phyloP scores from a whole-genome alignment of 1,284 basidiomycete species.

The Coniferiporia sulphurascens region DNA sequence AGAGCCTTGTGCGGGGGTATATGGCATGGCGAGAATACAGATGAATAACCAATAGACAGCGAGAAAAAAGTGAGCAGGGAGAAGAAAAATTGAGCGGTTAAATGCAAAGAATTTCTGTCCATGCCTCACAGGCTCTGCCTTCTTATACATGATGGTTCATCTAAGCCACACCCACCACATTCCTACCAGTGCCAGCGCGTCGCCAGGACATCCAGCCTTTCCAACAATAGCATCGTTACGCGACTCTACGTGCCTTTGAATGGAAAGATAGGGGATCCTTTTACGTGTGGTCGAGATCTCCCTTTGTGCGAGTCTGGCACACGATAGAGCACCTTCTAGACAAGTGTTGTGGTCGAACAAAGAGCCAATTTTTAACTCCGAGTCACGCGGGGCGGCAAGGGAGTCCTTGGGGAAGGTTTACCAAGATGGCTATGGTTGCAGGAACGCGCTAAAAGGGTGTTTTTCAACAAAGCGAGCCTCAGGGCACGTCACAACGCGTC shows the following conservation, averaged over 20 bases:
- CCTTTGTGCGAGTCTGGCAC: no score
- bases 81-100: not conserved
- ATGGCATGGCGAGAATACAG: not conserved
- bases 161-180: not conserved
- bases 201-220: not conserved
- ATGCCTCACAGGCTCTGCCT: not conserved
- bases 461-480: not conserved
- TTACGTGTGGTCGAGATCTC: not conserved
- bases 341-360: no score
- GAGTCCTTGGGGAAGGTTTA: not conserved
- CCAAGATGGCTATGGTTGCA: not conserved
- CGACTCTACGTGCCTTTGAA: not conserved
- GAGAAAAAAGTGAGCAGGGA: not conserved
- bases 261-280: not conserved
- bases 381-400: no score
- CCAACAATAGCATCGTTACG: not conserved
- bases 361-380: no score
- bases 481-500: not conserved
- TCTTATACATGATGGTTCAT: not conserved
- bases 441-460: not conserved
- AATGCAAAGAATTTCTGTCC: not conserved
- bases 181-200: not conserved
- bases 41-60: not conserved
- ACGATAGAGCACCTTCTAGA: no score
- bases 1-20: not conserved